A percentile compares a stretch with the other conserved stretches of the same genome.
phyloP scores from a whole-genome alignment of 306 rosid species.

The Oxytropis ochrocephala region DNA sequence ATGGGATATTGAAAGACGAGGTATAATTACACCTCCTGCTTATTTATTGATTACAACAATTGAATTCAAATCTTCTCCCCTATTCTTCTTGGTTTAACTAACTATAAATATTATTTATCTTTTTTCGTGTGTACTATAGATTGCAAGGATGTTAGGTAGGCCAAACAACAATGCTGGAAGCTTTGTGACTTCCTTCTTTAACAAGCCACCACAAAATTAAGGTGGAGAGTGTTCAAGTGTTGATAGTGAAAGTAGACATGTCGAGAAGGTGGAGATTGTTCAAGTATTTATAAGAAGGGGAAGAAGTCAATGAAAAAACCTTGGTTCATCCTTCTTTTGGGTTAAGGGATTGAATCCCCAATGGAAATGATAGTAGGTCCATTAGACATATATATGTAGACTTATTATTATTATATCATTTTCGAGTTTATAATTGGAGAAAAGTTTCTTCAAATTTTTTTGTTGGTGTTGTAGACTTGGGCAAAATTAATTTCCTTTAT shows the following conservation, averaged over 20 bases:
- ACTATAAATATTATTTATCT: too few relatives aligned
- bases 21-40: conserved; percentile 4
- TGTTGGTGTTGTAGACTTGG: too few relatives aligned
- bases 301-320: conserved; percentile 61
- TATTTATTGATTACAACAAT: too few relatives aligned
- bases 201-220: background rate
- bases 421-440: background rate
- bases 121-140: too few relatives aligned
- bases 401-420: conserved; percentile 1
- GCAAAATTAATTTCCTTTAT: background rate
- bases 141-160: too few relatives aligned
- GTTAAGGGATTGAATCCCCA: conserved; percentile 42
- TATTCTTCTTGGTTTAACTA: background rate
- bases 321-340: conserved; percentile 13
- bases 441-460: background rate
- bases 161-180: too few relatives aligned
- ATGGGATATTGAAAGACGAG: conserved; percentile 65
- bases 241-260: too few relatives aligned
- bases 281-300: background rate
- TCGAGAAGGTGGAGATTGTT: too few relatives aligned
- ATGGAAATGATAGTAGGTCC: background rate
- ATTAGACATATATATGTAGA: background rate
- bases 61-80: background rate
- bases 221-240: background rate
- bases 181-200: accelerated